Conservation (phyloP, 306 rosid species). For the Cajanus cajan region DNA sequence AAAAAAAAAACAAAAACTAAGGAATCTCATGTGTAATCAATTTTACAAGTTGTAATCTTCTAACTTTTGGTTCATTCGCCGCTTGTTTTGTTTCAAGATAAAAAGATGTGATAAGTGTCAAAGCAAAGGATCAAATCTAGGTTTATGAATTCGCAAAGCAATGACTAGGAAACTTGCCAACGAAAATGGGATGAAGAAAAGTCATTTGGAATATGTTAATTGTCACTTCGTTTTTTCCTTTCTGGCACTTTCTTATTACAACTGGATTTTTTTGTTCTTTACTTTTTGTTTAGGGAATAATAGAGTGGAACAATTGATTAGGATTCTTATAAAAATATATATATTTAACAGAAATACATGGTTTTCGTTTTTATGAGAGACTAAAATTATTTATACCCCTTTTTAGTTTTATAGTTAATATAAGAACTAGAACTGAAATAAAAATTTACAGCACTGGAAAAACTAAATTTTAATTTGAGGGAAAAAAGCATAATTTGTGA, state of each 20-base stretch:
- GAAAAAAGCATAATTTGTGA: background rate
- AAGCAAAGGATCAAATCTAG: constrained; percentile 49
- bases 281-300: constrained; percentile 29
- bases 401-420: no score
- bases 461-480: no score
- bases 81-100: background rate
- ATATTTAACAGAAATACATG: no score
- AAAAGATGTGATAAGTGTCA: constrained; percentile 27
- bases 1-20: background rate
- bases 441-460: no score
- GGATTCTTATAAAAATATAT: background rate
- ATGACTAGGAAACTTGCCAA: constrained; percentile 31
- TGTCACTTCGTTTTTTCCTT: constrained; percentile 29
- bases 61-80: constrained; percentile 25
- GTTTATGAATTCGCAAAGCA: constrained; percentile 24
- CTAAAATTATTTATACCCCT: no score
- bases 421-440: no score
- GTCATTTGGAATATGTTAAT: constrained; percentile 30
- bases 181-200: background rate
- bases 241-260: constrained; percentile 16
- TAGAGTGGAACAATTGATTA: constrained; percentile 10
- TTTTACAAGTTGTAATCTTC: constrained; percentile 46
- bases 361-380: no score
- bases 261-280: constrained; percentile 25
- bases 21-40: constrained; percentile 45